These are phyloP conservation scores for Monosiga brevicollis DNA, from an alignment of 78 protist genomes.

Conservation along the genomic window DNA sequence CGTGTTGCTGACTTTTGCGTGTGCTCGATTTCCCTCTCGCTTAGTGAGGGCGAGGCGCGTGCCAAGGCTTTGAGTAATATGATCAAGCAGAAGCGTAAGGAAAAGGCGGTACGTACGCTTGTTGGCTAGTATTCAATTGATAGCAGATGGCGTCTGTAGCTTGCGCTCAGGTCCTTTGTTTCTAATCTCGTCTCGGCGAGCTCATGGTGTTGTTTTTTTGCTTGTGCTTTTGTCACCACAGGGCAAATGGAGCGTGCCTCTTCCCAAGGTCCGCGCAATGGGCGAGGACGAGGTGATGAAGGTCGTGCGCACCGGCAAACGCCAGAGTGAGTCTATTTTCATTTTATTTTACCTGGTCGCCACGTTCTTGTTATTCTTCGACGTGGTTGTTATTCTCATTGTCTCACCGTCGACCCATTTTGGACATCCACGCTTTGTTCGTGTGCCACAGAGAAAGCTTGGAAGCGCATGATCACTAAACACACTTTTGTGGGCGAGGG, in stretches of 20 bases:
- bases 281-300: slow-evolving; percentile 92
- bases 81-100: slow-evolving; percentile 97
- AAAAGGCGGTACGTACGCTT: too few species aligned
- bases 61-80: slow-evolving; percentile 93
- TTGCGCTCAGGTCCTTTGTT: too few species aligned
- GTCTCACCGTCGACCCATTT: too few species aligned
- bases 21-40: too few species aligned
- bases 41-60: slow-evolving; percentile 73
- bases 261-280: slow-evolving; percentile 88
- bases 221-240: too few species aligned
- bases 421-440: not conserved
- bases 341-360: not conserved
- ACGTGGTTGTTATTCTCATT: too few species aligned
- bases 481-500: slow-evolving; percentile 94
- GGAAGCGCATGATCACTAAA: slow-evolving; percentile 98
- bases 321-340: slow-evolving; percentile 50
- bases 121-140: too few species aligned
- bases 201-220: too few species aligned
- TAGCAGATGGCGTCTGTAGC: too few species aligned
- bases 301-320: slow-evolving; percentile 89
- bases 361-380: not conserved
- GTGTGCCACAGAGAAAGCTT: slow-evolving; percentile 55
- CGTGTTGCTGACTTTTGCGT: too few species aligned
- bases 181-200: too few species aligned
- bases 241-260: slow-evolving; percentile 98